Evolutionary conservation across 1,284 basidiomycete species (phyloP), one percentile per base, ranked within the genome.

Genomic region (Stygiomarasmius scandens): DNA sequence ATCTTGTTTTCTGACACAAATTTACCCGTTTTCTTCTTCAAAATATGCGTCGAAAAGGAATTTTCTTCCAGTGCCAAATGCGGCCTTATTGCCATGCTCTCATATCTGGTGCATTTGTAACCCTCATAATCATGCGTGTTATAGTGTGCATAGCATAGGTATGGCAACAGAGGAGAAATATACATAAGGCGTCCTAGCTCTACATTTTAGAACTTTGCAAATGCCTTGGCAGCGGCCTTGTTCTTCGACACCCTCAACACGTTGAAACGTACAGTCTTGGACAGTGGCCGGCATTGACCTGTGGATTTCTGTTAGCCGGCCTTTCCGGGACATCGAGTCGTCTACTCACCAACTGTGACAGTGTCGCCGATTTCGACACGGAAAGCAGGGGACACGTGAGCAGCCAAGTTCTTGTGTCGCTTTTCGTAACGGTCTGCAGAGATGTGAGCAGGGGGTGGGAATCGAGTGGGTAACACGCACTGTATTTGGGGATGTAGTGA

Each of bases 181-280:
- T 49, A 49, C 48, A 44, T 62, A 59, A 32, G 67, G 66, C 62
- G 55, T 55, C 56, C 59, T 58, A 47, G 36, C 58, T 10, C 47
- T 19, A 43, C 50, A 38, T 24, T 68, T 73, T 84, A 98, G 86
- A 97, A 98, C 87, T 96, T 96, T 79, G 86, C 86, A 80, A 98
- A 98, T 63, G 91, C 81, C 84, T 96, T 96, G 64, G 87, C 79
- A 29, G 91, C 73, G 20, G 92, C 91, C 84, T 93, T 94, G 87
- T 78, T 95, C 87, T 89, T 92, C 66, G 87, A 74, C 75, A 97
- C 95, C 73, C 93, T 90, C 72, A 98, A 77, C 61, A 98, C 95
- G 79, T 98, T 98, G 90, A 98, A 98, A 57, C 96, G 93, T 67
- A 99, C 96, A 52, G 96, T 98, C 84, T 99, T 99, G 66, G 96